Conservation (phyloP, 352 stramenopile genomes). For the Peronosclerospora sorghi region DNA sequence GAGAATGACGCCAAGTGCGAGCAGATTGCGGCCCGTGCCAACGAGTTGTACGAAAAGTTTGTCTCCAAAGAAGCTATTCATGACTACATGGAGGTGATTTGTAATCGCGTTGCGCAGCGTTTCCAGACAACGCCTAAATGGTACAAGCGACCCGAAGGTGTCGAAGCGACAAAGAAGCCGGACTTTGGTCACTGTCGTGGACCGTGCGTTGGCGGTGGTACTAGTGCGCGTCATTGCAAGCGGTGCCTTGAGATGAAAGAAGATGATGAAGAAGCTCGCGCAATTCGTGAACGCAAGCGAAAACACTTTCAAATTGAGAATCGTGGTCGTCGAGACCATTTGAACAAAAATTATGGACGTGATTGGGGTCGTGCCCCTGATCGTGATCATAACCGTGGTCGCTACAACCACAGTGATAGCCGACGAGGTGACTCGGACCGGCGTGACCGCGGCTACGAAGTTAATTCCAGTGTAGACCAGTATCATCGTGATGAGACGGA, state of each 20-base stretch:
- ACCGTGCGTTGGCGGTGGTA: constrained; percentile 47
- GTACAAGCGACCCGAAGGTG: constrained; percentile 49
- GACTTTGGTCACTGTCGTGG: constrained; percentile 36
- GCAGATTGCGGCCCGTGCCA: constrained; percentile 91
- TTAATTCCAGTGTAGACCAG: constrained; percentile 13
- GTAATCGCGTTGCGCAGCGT: constrained; percentile 83
- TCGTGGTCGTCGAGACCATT: constrained; percentile 10
- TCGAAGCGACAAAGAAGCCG: constrained; percentile 53
- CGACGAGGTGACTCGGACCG: constrained; percentile 21
- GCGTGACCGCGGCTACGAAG: constrained; percentile 19
- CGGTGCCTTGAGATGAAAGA: constrained; percentile 60
- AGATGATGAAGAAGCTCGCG: constrained; percentile 31
- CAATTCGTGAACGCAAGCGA: constrained; percentile 10
- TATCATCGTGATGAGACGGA: constrained; percentile 27
- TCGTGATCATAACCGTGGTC: constrained; percentile 12
- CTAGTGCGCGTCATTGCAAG: constrained; percentile 48
- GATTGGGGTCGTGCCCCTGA: constrained; percentile 7
- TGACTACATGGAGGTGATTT: constrained; percentile 97
- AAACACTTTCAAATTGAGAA: constrained; percentile 15
- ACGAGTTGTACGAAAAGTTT: constrained; percentile 90
- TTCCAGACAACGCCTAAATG: constrained; percentile 61
- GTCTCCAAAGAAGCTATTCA: constrained; percentile 87
- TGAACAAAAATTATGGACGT: constrained; percentile 16
- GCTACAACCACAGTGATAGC: constrained; percentile 14
- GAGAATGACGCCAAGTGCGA: constrained; percentile 94